Evolutionary conservation across 352 stramenopile species (phyloP), one percentile per base, ranked within the genome.

Genomic region (Nothophytophthora sp.): DNA sequence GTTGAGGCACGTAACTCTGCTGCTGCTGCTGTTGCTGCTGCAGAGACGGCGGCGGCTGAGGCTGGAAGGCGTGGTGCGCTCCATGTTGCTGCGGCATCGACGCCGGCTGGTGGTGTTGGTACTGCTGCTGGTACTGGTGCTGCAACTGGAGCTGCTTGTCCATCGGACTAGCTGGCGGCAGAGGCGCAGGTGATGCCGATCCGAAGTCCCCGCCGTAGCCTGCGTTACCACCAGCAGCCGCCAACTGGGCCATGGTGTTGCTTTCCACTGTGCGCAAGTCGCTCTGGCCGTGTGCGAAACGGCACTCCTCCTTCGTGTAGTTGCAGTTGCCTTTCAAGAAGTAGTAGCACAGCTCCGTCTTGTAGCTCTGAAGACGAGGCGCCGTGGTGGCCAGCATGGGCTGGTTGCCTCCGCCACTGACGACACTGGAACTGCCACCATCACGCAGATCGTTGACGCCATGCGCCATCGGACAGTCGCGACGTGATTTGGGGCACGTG

Each of bases 261-360:
- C 76, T 90, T 50, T 95, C 81, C 16, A 92, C 73, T 1, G 84
- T 95, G 28, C 81, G 77, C 24, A 95, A 62, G 23, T 95, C 84
- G 37, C 62, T 76, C 56, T 90, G 79, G 4, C 84, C 84, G 33
- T 95, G 84, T n/a, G 84, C 84, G 27, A 95, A 95, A n/a, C 84
- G 75, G 22, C 84, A 95, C 40, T 95, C 84, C 4, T 92, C 84
- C 56, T 88, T 95, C 3, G 81, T 74, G 65, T 91, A 95, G 63
- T 95, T 95, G 73, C 84, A 95, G 55, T 85, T 90, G 22, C 84
- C 84, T 36, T 92, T 92, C 22, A 95, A 63, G 45, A 91, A 95
- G 61, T 92, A 95, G 60, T 92, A 95, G 67, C 84, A 95, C 35
- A 95, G 53, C 60, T 95, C 81, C 0, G 84, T 95, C 80, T 95